phyloP scores from a whole-genome alignment of 148 eudicot genomes.

The Polygonum aviculare region DNA sequence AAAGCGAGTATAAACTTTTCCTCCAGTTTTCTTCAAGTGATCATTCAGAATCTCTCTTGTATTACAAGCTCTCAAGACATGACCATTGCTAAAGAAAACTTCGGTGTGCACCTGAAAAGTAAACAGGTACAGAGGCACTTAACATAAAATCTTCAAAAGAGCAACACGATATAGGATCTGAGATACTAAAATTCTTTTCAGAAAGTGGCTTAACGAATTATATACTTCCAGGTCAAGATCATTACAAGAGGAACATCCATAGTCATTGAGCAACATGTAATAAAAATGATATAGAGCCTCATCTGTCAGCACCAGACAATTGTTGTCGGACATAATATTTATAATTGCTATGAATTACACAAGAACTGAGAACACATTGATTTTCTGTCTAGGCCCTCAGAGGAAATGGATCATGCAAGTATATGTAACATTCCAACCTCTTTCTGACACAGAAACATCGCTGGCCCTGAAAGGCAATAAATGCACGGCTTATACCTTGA shows the following conservation, averaged over 20 bases:
- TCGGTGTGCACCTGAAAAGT: conserved; percentile 82
- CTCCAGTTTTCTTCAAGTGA: conserved; percentile 68
- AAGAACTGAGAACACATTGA: not conserved
- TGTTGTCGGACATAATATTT: not conserved
- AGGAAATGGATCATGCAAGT: not conserved
- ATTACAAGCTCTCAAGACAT: conserved; percentile 76
- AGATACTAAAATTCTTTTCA: not conserved
- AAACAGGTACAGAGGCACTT: not conserved
- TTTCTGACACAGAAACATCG: not conserved
- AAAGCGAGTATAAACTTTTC: conserved; percentile 84
- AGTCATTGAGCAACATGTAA: not conserved
- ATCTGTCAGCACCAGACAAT: not conserved
- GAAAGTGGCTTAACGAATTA: not conserved
- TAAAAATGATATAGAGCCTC: not conserved
- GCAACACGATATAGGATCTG: not conserved
- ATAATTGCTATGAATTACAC: conserved; percentile 2
- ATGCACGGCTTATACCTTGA: conserved; percentile 46
- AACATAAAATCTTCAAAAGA: not conserved
- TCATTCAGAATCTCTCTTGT: conserved; percentile 61
- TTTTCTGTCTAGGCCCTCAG: not conserved
- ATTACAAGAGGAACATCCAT: not conserved
- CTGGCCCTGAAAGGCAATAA: not conserved
- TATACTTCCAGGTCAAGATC: not conserved
- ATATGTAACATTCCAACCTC: not conserved
- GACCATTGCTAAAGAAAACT: conserved; percentile 67